These are phyloP conservation scores for Acorus gramineus DNA, from an alignment of 106 monocot species.

Conservation along the genomic window DNA sequence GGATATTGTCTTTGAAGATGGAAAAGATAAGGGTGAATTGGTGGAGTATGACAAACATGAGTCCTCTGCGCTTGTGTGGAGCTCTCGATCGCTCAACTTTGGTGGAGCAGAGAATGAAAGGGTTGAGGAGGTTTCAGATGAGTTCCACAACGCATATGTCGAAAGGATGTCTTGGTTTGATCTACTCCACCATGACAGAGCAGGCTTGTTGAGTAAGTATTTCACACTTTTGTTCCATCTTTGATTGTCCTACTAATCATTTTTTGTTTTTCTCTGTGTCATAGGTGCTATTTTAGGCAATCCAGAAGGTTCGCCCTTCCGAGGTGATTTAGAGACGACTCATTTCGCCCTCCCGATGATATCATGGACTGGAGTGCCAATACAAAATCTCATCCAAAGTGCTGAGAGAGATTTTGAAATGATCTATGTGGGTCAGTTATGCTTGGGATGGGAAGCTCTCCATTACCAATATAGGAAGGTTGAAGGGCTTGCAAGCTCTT, in stretches of 20 bases:
- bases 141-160: constrained; percentile 9
- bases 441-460: constrained; percentile 27
- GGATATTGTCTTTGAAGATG: too few relatives aligned
- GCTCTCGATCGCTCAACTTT: neutral
- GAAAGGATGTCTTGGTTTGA: constrained; percentile 9
- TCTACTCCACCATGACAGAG: neutral
- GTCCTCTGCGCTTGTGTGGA: neutral
- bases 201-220: constrained; percentile 2
- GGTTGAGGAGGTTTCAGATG: neutral
- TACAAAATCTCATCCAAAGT: constrained; percentile 1
- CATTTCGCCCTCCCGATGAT: too few relatives aligned
- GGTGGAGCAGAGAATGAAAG: neutral
- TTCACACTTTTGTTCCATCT: neutral
- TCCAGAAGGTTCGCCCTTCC: too few relatives aligned
- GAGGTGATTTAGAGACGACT: too few relatives aligned
- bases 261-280: too few relatives aligned
- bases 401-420: neutral
- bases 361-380: too few relatives aligned
- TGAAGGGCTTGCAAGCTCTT: neutral
- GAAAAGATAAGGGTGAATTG: too few relatives aligned
- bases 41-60: too few relatives aligned
- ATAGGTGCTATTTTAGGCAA: too few relatives aligned
- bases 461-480: constrained; percentile 15
- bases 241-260: too few relatives aligned
- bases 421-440: constrained; percentile 11